Percentiles rank a stretch among this genome's conserved stretches.
phyloP scores from a whole-genome alignment of 1,139 yeast species.

The Pichia sp. region DNA sequence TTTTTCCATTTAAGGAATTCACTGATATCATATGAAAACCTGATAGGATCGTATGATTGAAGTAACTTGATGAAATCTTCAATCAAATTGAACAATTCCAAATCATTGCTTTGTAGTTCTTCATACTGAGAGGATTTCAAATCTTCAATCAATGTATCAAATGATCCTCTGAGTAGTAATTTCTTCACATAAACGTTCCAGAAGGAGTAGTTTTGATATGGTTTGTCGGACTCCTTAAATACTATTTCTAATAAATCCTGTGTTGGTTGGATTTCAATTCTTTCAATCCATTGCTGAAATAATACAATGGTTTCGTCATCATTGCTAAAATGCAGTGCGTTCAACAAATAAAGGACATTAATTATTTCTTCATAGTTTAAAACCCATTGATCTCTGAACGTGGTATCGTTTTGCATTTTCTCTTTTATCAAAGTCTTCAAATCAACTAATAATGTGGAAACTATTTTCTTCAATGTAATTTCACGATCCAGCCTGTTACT shows the following conservation, averaged over 20 bases:
- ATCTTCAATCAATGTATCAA: conserved; percentile 45
- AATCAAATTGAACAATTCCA: conserved; percentile 32
- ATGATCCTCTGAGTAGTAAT: conserved; percentile 54
- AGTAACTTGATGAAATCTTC: conserved; percentile 38
- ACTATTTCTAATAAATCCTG: conserved; percentile 38
- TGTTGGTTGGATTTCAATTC: conserved; percentile 53
- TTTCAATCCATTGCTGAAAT: conserved; percentile 55
- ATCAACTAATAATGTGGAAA: conserved; percentile 14
- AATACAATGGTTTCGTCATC: conserved; percentile 38
- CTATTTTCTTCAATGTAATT: conserved; percentile 14
- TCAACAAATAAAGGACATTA: conserved; percentile 48
- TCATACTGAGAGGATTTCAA: conserved; percentile 35
- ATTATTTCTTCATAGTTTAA: conserved; percentile 39
- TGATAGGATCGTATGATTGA: conserved; percentile 34
- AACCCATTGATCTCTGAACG: conserved; percentile 18
- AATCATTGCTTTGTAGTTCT: conserved; percentile 27
- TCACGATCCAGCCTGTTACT: conserved; percentile 15
- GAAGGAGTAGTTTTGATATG: conserved; percentile 45
- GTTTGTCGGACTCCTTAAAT: conserved; percentile 20
- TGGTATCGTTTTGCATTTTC: conserved; percentile 11
- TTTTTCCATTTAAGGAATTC: conserved; percentile 45
- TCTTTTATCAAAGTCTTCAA: conserved; percentile 17
- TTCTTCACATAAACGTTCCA: conserved; percentile 57
- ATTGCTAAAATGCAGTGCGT: conserved; percentile 42
- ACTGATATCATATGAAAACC: conserved; percentile 30